Evolutionary conservation across 441 rosid species (phyloP), one percentile per base, ranked within the genome.

Genomic region (Geranium incanum): DNA sequence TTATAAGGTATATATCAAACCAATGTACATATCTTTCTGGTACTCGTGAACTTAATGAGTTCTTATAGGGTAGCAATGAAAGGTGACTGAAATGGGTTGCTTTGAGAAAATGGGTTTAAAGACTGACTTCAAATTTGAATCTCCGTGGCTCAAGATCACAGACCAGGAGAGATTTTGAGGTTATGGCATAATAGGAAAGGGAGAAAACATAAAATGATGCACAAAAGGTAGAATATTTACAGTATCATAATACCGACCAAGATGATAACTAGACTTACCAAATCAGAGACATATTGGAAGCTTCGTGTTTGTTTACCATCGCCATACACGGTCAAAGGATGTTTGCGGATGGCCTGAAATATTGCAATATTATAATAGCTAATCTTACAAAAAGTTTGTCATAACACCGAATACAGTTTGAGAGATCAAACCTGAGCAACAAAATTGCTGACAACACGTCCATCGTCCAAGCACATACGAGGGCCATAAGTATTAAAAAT

Each of bases 231-330:
- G 71, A 64, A 16, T 64, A 45, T 45, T 13, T 12, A 45, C 19
- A 57, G 11, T 62, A 28, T 41, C 19, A 9, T 19, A 3, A 71
- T 60, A 64, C 18, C 1, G 6, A 15, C 7, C 13, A 33, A 16
- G 64, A 62, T 19, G 52, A 67, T 4, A 50, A 71, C 67, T 8
- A 7, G 23, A 57, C 63, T 57, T 88, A 94, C 98, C 95, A 94
- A 81, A 83, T 94, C 98, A 50, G 97, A 87, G 76, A 94, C 99
- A 80, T 86, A 94, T 71, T 94, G 99, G 82, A 94, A 94, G 92
- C 99, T 94, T 70, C 99, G 84, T 15, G 99, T 94, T 82, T 94
- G 99, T 79, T 94, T 92, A 79, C 99, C 99, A 79, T 94, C 97
- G 70, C 99, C 99, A 80, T 57, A 57, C 8, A 57, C 63, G 21